These are phyloP conservation scores for Botrytis galanthina DNA, from an alignment of 2,329 filamentous ascomycete genomes.

Conservation along the genomic window DNA sequence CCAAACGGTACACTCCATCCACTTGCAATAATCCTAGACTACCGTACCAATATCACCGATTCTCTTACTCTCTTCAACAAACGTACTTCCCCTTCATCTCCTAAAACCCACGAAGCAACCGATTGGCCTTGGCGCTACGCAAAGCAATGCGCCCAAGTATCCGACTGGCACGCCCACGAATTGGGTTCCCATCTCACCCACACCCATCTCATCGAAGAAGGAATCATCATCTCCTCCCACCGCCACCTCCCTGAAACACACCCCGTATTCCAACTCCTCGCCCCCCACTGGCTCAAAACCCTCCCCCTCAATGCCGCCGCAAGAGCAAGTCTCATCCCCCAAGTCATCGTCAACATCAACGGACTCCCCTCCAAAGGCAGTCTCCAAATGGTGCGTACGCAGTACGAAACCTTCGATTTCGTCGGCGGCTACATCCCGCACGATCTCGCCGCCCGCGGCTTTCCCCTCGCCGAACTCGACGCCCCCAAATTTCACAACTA, in stretches of 20 bases:
- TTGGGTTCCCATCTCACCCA: constrained; percentile 47
- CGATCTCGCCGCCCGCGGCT: neutral
- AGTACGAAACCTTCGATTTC: constrained; percentile 18
- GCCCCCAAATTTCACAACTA: constrained; percentile 2
- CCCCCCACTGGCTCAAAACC: constrained; percentile 51
- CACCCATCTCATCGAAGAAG: constrained; percentile 49
- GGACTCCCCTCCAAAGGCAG: neutral
- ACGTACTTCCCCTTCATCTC: constrained; percentile 39
- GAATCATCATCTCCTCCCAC: constrained; percentile 47
- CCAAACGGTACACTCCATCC: constrained; percentile 47
- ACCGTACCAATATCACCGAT: constrained; percentile 43
- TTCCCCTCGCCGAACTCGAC: neutral
- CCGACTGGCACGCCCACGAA: constrained; percentile 51
- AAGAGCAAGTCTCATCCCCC: constrained; percentile 45
- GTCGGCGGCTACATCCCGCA: neutral
- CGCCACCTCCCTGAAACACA: constrained; percentile 45
- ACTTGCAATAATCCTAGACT: constrained; percentile 49
- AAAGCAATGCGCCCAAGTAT: constrained; percentile 48
- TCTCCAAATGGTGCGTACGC: neutral
- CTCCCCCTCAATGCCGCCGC: constrained; percentile 50
- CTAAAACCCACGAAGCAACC: constrained; percentile 38
- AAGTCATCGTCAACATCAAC: constrained; percentile 43
- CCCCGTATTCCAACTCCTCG: constrained; percentile 44
- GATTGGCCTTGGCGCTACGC: constrained; percentile 55
- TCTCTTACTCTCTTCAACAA: constrained; percentile 52